Conservation (phyloP, 106 monocot species). For the Allium cepa region DNA sequence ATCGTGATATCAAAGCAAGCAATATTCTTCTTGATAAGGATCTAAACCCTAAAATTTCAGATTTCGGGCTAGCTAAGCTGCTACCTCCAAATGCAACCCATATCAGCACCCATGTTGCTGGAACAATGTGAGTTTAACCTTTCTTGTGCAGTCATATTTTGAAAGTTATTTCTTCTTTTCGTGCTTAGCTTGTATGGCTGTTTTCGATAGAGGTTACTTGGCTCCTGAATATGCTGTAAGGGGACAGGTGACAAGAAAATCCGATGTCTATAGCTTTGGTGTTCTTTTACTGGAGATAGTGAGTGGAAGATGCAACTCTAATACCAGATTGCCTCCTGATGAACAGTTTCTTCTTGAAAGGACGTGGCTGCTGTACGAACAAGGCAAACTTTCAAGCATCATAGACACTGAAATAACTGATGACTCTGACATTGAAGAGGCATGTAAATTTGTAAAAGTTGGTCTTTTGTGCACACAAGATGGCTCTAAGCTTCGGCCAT, state of each 20-base stretch:
- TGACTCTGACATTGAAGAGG: constrained; percentile 46
- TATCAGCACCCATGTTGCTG: constrained; percentile 75
- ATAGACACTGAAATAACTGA: constrained; percentile 37
- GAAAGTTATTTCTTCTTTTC: neutral
- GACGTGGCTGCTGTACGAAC: constrained; percentile 18
- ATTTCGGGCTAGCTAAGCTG: constrained; percentile 72
- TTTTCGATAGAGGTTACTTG: constrained; percentile 50
- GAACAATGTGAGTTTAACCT: constrained; percentile 51
- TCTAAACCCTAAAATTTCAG: constrained; percentile 66
- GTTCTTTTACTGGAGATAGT: constrained; percentile 79
- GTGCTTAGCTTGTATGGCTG: neutral
- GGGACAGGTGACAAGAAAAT: constrained; percentile 67
- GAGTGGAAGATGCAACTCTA: constrained; percentile 56
- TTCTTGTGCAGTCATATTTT: neutral
- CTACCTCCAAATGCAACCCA: constrained; percentile 63
- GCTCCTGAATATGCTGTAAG: constrained; percentile 76
- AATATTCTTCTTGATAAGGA: constrained; percentile 72
- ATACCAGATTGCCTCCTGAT: constrained; percentile 52
- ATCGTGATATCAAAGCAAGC: constrained; percentile 73
- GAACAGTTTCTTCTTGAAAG: constrained; percentile 76
- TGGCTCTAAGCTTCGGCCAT: constrained; percentile 42
- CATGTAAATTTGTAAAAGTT: constrained; percentile 44
- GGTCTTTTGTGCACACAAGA: constrained; percentile 71
- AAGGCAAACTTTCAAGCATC: constrained; percentile 11
- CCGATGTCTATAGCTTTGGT: constrained; percentile 71